A percentile compares a stretch with the other conserved stretches of the same genome.
These are phyloP conservation scores for Rutidosis leptorrhynchoides DNA, from an alignment of 129 eudicot species.

Conservation along the genomic window DNA sequence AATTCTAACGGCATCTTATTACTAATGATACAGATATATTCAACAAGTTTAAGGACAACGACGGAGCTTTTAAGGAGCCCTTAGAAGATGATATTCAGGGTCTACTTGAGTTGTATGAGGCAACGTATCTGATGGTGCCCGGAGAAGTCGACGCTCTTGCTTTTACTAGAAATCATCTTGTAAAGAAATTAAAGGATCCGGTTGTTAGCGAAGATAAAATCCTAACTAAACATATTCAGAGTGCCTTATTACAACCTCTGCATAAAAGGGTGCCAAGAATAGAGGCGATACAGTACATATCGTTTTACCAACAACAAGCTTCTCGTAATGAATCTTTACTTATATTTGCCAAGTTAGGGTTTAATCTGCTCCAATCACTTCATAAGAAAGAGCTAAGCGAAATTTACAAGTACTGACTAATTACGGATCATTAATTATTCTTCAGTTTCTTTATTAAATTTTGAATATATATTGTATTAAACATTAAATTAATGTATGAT, in stretches of 20 bases:
- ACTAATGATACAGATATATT: neutral
- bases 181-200: neutral
- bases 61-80: neutral
- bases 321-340: neutral
- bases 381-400: neutral
- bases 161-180: neutral
- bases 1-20: neutral
- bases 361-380: neutral
- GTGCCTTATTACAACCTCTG: neutral
- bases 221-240: neutral
- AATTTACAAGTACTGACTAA: neutral
- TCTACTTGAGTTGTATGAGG: neutral
- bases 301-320: neutral
- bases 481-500: neutral
- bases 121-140: neutral
- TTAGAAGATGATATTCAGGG: neutral
- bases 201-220: neutral
- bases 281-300: neutral
- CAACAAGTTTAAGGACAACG: neutral
- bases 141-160: neutral
- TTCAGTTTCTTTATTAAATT: neutral
- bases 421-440: neutral
- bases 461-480: neutral
- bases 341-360: neutral
- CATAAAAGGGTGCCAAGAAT: neutral